Percentiles rank a stretch among this genome's conserved stretches.
Evolutionary conservation across 2,329 filamentous ascomycete species (phyloP).

Genomic region (Aspergillus intermedius): DNA sequence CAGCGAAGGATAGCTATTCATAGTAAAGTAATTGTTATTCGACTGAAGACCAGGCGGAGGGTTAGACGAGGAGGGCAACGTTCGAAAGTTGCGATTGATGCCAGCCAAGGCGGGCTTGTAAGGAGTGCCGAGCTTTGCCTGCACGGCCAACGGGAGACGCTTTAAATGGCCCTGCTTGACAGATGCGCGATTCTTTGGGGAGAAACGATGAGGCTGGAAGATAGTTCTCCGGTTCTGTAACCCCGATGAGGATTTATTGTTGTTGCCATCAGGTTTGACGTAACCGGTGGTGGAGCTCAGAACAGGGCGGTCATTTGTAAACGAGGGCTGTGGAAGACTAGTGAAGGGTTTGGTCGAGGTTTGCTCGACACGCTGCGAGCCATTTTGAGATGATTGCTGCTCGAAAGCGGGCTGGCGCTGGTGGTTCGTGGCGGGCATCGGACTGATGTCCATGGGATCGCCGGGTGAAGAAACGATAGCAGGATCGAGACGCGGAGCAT

Average conservation of each 20-base stretch:
- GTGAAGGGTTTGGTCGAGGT: not conserved
- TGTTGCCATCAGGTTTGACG: not conserved
- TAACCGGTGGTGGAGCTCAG: not conserved
- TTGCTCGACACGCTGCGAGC: not conserved
- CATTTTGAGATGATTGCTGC: not conserved
- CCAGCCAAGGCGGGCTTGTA: not conserved
- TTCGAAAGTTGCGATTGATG: not conserved
- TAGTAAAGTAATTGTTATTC: not conserved
- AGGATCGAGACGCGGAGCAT: not conserved
- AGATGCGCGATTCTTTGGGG: not conserved
- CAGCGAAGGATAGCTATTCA: not conserved
- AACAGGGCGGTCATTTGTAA: not conserved
- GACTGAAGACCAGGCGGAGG: not conserved
- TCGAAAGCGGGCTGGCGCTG: not conserved
- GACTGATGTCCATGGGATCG: slow-evolving; percentile 15
- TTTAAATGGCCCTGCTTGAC: not conserved
- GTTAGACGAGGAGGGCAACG: not conserved
- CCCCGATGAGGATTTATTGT: not conserved
- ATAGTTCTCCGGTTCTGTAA: not conserved
- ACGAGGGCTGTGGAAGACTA: not conserved
- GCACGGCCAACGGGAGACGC: not conserved
- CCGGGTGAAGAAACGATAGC: not conserved
- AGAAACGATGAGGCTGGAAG: not conserved
- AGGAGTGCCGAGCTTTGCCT: not conserved
- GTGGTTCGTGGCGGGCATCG: not conserved